Percentiles rank a stretch among this genome's conserved stretches.
Evolutionary conservation across 768 basidiomycete species (phyloP).

Genomic region (Lentinula sp.): DNA sequence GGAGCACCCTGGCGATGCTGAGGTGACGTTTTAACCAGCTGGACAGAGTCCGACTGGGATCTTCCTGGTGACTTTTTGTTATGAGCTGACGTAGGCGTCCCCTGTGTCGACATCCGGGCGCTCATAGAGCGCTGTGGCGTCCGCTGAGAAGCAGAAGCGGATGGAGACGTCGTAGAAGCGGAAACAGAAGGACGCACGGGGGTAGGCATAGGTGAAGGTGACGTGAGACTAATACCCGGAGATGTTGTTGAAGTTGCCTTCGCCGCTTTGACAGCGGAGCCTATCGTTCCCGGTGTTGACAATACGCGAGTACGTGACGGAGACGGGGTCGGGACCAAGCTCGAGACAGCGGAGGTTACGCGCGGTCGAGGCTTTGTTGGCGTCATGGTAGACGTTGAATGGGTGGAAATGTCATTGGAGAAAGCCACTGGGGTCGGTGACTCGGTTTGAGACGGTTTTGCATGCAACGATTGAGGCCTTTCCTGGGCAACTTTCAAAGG

Average conservation of each 20-base stretch:
- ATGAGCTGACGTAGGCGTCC: background rate
- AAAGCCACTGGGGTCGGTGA: background rate
- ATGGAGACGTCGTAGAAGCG: background rate
- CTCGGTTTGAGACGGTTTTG: background rate
- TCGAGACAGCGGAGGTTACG: constrained; percentile 1
- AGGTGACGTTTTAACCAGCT: background rate
- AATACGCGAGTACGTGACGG: constrained; percentile 1
- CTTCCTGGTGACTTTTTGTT: background rate
- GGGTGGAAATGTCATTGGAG: background rate
- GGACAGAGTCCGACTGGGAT: constrained; percentile 1
- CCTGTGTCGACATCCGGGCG: background rate
- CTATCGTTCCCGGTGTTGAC: background rate
- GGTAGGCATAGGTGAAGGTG: constrained; percentile 2
- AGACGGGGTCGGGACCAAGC: background rate
- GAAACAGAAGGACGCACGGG: background rate
- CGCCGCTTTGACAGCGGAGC: background rate
- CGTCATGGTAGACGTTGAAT: background rate
- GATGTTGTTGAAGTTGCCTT: background rate
- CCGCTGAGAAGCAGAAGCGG: background rate
- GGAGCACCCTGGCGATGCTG: background rate
- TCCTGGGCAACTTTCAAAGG: background rate
- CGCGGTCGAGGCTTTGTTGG: background rate
- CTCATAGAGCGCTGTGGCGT: background rate
- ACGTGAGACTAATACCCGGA: constrained; percentile 2
- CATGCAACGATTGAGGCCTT: background rate